Evolutionary conservation across 176 grass and related monocot genomes (phyloP).

Genomic region (Cymbopogon citratus): DNA sequence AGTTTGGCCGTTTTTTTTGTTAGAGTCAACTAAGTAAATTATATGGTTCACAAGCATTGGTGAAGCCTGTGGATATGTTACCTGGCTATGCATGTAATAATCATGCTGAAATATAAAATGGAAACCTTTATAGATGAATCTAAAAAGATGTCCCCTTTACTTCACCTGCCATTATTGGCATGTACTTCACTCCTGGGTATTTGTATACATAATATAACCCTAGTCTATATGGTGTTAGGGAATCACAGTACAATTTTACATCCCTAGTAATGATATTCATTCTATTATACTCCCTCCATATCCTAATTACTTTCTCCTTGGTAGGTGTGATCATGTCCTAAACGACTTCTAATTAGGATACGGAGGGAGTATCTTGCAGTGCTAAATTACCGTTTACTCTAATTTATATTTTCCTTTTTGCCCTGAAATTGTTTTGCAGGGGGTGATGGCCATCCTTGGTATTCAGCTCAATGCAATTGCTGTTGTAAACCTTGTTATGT

Average conservation of each 20-base stretch:
- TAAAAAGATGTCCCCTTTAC: not conserved
- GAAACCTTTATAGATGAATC: not conserved
- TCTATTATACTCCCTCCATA: too few relatives aligned
- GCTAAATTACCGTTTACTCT: not conserved
- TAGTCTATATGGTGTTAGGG: not conserved
- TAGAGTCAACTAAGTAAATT: not conserved
- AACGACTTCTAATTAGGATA: too few relatives aligned
- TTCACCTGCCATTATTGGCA: not conserved
- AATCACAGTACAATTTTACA: conserved; percentile 10
- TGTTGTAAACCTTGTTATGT: conserved; percentile 99
- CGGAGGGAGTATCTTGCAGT: too few relatives aligned
- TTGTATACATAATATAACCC: conserved; percentile 12
- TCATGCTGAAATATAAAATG: not conserved
- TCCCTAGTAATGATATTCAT: not conserved
- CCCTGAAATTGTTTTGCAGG: conserved; percentile 58
- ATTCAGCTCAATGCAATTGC: conserved; percentile 99
- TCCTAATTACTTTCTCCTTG: too few relatives aligned
- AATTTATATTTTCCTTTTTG: not conserved
- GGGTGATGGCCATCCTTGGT: conserved; percentile 80
- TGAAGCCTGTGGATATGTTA: conserved; percentile 5
- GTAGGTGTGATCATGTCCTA: too few relatives aligned
- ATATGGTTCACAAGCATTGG: not conserved
- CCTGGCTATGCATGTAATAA: not conserved
- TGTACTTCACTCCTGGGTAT: not conserved
- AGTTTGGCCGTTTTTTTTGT: not conserved